A percentile compares a stretch with the other conserved stretches of the same genome.
These are phyloP conservation scores for Solanum infundibuliforme DNA, from an alignment of 257 asterid species.

Conservation along the genomic window DNA sequence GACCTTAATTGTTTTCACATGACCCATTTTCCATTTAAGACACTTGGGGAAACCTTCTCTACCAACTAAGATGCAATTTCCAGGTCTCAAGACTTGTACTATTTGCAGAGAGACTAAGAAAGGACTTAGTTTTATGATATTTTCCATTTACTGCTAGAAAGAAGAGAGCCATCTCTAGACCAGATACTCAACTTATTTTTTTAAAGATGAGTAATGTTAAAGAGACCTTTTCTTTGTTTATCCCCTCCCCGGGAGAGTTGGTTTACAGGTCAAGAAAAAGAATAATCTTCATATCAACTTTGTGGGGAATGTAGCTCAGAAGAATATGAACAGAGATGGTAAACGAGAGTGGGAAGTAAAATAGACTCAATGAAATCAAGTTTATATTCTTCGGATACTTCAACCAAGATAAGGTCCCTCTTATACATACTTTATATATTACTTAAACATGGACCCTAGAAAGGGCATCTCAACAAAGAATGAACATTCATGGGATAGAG, in stretches of 20 bases:
- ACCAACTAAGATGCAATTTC: neutral
- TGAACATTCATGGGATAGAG: neutral
- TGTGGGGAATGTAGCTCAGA: neutral
- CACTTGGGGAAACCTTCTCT: neutral
- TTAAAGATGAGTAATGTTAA: neutral
- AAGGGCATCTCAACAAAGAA: neutral
- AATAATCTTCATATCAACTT: neutral
- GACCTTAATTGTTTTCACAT: neutral
- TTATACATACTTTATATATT: neutral
- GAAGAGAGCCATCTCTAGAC: neutral
- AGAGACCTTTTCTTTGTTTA: neutral
- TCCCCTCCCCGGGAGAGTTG: neutral
- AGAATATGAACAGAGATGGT: neutral
- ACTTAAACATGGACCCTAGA: neutral
- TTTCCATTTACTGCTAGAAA: neutral
- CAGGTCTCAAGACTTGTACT: neutral
- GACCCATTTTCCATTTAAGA: neutral
- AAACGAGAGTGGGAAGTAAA: neutral
- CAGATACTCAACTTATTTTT: neutral
- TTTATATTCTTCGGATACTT: neutral
- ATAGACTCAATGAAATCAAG: neutral
- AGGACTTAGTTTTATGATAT: neutral
- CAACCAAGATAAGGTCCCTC: neutral
- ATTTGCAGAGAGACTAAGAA: neutral
- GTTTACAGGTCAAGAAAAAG: neutral